Conservation (phyloP, 192 early-diverging fungal genomes). For the Backusella psychrophila region DNA sequence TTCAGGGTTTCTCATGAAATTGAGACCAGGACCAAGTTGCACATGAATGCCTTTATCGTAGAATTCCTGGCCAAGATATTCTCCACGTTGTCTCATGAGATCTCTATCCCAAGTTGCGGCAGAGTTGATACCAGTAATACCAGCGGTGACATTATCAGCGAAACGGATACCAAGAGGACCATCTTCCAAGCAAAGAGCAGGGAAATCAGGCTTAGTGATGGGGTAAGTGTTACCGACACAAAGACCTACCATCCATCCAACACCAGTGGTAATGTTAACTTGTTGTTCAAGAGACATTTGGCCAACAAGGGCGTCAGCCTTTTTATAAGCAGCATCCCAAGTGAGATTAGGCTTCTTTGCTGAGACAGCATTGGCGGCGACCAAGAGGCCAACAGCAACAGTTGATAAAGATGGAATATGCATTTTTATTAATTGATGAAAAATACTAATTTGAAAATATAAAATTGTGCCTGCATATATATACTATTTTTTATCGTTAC, state of each 20-base stretch:
- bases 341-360: background rate
- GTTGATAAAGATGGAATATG: slow-evolving; percentile 11
- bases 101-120: slow-evolving; percentile 60
- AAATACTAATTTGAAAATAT: background rate
- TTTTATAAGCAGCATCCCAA: slow-evolving; percentile 28
- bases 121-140: slow-evolving; percentile 52
- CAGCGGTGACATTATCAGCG: slow-evolving; percentile 39
- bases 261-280: slow-evolving; percentile 47
- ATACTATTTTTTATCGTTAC: background rate
- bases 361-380: background rate
- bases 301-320: slow-evolving; percentile 27
- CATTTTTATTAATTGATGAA: background rate
- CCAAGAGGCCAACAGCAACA: background rate
- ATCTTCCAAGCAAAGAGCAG: slow-evolving; percentile 37
- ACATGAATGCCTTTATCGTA: slow-evolving; percentile 54
- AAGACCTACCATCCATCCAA: slow-evolving; percentile 32
- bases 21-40: slow-evolving; percentile 44
- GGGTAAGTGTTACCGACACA: slow-evolving; percentile 53
- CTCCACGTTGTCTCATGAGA: slow-evolving; percentile 45
- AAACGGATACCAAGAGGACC: slow-evolving; percentile 33
- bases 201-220: slow-evolving; percentile 40
- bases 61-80: slow-evolving; percentile 54
- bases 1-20: slow-evolving; percentile 12
- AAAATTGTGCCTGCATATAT: background rate
- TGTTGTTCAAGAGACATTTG: slow-evolving; percentile 47